Percentiles rank a stretch among this genome's conserved stretches.
Evolutionary conservation across 306 rosid species (phyloP).

Genomic region (Prunus mume): DNA sequence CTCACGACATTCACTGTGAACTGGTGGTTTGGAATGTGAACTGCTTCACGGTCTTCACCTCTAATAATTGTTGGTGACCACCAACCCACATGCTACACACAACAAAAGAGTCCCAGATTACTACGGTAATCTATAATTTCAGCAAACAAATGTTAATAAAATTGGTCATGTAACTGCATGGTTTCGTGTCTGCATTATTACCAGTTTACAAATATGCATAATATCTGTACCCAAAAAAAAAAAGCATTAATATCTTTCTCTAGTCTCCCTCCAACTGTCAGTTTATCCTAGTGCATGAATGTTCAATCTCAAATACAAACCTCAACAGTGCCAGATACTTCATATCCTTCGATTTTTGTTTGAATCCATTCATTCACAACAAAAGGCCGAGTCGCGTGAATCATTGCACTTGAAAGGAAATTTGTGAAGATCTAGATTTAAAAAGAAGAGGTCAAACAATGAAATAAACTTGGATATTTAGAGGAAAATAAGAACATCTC

Average conservation of each 20-base stretch:
- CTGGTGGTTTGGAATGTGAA: slow-evolving; percentile 96
- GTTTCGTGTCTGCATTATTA: background rate
- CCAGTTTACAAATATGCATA: background rate
- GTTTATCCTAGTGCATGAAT: background rate
- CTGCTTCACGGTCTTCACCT: slow-evolving; percentile 98
- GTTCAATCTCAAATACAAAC: slow-evolving; percentile 38
- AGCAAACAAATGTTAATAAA: background rate
- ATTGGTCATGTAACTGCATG: background rate
- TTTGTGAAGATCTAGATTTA: slow-evolving; percentile 81
- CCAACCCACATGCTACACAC: slow-evolving; percentile 93
- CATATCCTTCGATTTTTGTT: slow-evolving; percentile 91
- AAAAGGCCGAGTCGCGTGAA: slow-evolving; percentile 96
- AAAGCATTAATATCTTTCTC: background rate
- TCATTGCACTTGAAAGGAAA: slow-evolving; percentile 94
- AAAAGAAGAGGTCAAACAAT: slow-evolving; percentile 20
- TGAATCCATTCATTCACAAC: slow-evolving; percentile 94
- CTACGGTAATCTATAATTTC: slow-evolving; percentile 2
- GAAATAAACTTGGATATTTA: slow-evolving; percentile 12
- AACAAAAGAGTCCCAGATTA: slow-evolving; percentile 27
- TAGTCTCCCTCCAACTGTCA: background rate
- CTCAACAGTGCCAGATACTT: slow-evolving; percentile 98
- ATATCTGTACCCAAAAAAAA: background rate
- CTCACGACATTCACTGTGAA: slow-evolving; percentile 88
- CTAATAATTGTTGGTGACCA: slow-evolving; percentile 96
- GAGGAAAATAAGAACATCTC: slow-evolving; percentile 10